Evolutionary conservation across 2,329 filamentous ascomycete genomes (phyloP).

Genomic region (Aquanectria penicillioides): DNA sequence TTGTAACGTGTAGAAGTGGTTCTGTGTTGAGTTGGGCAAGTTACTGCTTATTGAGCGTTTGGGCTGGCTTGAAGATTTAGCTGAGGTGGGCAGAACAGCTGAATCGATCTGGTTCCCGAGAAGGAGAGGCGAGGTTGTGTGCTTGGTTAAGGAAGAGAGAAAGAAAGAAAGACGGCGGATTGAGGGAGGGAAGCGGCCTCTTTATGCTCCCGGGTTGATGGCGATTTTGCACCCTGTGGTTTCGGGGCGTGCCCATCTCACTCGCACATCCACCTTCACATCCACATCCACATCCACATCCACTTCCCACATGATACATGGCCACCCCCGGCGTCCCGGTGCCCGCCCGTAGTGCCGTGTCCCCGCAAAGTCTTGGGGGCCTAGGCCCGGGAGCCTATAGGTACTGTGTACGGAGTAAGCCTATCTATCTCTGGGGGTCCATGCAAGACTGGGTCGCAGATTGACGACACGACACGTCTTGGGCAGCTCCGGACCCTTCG

Average conservation of each 20-base stretch:
- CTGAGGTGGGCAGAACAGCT: conserved; percentile 40
- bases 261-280: conserved; percentile 29
- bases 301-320: conserved; percentile 29
- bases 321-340: conserved; percentile 28
- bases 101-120: conserved; percentile 30
- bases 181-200: conserved; percentile 39
- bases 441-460: conserved; percentile 28
- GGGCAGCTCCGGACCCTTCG: conserved; percentile 5
- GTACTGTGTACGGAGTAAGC: too few species aligned
- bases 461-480: conserved; percentile 25
- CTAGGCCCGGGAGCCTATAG: conserved; percentile 26
- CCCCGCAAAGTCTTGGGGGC: conserved; percentile 13
- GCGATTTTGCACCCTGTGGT: conserved; percentile 17
- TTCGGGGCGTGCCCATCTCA: conserved; percentile 17
- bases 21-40: conserved; percentile 4
- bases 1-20: neutral
- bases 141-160: conserved; percentile 28
- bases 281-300: conserved; percentile 17
- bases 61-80: conserved; percentile 29
- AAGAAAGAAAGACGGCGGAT: conserved; percentile 6
- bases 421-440: conserved; percentile 38
- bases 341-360: conserved; percentile 10
- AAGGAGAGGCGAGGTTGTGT: conserved; percentile 27
- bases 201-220: conserved; percentile 39
- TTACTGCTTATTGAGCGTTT: conserved; percentile 10